phyloP scores from a whole-genome alignment of 2,329 filamentous ascomycete species.

The Elsinoe necatrix region DNA sequence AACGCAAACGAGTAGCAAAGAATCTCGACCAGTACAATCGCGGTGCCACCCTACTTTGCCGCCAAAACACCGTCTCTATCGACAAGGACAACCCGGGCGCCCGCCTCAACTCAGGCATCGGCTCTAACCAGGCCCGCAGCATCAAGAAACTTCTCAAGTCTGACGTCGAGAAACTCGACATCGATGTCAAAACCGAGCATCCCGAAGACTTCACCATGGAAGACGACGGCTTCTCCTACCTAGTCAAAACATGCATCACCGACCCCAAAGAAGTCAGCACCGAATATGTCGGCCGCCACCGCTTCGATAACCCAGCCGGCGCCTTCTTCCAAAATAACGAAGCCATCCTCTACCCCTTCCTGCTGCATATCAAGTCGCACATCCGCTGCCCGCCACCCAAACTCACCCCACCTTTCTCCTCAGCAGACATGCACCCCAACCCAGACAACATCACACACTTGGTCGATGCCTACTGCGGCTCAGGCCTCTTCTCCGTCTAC shows the following conservation, averaged over 20 bases:
- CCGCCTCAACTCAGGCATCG: slow-evolving; percentile 5
- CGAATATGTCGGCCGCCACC: slow-evolving; percentile 78
- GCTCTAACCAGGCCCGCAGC: not conserved
- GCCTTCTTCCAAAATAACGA: slow-evolving; percentile 99
- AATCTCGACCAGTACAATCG: slow-evolving; percentile 65
- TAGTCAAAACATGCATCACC: slow-evolving; percentile 83
- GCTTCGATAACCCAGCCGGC: slow-evolving; percentile 85
- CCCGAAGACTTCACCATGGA: slow-evolving; percentile 44
- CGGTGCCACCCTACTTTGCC: slow-evolving; percentile 80
- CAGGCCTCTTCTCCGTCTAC: slow-evolving; percentile 92
- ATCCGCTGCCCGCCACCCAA: slow-evolving; percentile 45
- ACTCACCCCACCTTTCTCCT: not conserved
- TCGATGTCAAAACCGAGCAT: slow-evolving; percentile 23
- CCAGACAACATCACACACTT: slow-evolving; percentile 62
- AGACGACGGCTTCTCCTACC: slow-evolving; percentile 53
- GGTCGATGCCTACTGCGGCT: slow-evolving; percentile 96
- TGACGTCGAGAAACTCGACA: not conserved
- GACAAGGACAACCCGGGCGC: slow-evolving; percentile 35
- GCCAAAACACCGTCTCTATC: slow-evolving; percentile 70
- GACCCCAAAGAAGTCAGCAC: slow-evolving; percentile 73
- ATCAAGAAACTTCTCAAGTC: slow-evolving; percentile 11
- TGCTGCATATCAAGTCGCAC: slow-evolving; percentile 72
- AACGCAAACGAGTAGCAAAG: slow-evolving; percentile 64
- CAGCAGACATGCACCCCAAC: slow-evolving; percentile 24
- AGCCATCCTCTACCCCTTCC: slow-evolving; percentile 83